Conservation (phyloP, 163 green algal species). For the Volvox carteri region DNA sequence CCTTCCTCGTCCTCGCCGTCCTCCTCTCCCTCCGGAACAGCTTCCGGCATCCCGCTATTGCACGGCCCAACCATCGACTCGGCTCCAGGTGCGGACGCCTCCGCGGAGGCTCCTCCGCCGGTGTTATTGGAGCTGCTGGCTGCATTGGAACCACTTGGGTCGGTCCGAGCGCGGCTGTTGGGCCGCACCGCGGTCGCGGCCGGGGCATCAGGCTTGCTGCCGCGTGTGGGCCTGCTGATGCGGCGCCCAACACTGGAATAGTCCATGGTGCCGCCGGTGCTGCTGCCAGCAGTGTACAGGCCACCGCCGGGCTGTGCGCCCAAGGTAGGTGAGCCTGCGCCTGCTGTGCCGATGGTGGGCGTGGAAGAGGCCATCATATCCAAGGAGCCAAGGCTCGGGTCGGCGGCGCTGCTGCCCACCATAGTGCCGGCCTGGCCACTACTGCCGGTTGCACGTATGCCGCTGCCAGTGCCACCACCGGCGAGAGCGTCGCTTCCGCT, state of each 20-base stretch:
- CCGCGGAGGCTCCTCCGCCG: not conserved
- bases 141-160: not conserved
- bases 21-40: not conserved
- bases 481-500: not conserved
- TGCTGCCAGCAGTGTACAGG: not conserved
- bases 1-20: not conserved
- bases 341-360: too few species aligned
- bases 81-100: too few species aligned
- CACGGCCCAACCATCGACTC: too few species aligned
- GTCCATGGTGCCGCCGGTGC: slow-evolving; percentile 4
- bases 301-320: too few species aligned
- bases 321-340: not conserved
- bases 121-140: not conserved
- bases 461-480: not conserved
- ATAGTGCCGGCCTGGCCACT: not conserved
- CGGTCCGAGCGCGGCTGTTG: not conserved
- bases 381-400: not conserved
- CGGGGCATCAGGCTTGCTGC: not conserved
- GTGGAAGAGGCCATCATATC: slow-evolving; percentile 5
- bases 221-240: not conserved
- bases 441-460: not conserved
- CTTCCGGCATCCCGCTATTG: not conserved
- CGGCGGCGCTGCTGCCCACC: slow-evolving; percentile 23
- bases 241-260: slow-evolving; percentile 9
- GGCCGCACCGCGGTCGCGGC: not conserved